phyloP scores from a whole-genome alignment of 805 yeast species.

The Citeromyces matritensis region DNA sequence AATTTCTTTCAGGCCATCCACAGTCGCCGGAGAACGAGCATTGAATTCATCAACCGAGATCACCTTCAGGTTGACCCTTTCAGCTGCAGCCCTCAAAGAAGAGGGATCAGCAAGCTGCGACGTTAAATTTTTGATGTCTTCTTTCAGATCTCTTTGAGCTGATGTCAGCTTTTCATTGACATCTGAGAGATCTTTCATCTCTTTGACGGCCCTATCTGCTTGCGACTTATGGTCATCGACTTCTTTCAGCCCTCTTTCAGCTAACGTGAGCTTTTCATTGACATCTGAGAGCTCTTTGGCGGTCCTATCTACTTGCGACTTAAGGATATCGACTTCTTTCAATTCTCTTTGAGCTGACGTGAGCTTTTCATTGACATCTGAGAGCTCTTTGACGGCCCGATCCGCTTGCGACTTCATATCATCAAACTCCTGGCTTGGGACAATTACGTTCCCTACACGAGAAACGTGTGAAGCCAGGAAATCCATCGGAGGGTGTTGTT shows the following conservation, averaged over 20 bases:
- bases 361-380: conserved; percentile 4
- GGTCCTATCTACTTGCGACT: neutral
- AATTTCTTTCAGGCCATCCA: too few relatives aligned
- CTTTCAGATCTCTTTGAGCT: conserved; percentile 3
- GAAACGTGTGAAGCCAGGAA: conserved; percentile 6
- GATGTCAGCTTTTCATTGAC: conserved; percentile 5
- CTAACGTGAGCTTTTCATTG: conserved; percentile 4
- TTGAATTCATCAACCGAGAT: too few relatives aligned
- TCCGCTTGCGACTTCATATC: conserved; percentile 2
- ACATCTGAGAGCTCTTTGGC: conserved; percentile 2
- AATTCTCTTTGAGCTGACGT: conserved; percentile 4
- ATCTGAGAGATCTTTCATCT: conserved; percentile 3
- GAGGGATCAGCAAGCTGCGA: neutral
- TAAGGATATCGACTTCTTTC: conserved; percentile 3
- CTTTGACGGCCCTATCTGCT: too few relatives aligned
- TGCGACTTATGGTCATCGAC: conserved; percentile 1
- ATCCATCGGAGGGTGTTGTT: conserved; percentile 10
- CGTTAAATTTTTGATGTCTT: conserved; percentile 1
- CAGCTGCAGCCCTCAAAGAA: too few relatives aligned
- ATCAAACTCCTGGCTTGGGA: conserved; percentile 8
- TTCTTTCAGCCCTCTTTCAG: conserved; percentile 4
- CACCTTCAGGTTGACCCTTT: too few relatives aligned
- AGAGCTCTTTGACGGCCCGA: neutral
- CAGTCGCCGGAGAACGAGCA: too few relatives aligned
- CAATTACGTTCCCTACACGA: conserved; percentile 1